Percentiles rank a stretch among this genome's conserved stretches.
phyloP scores from a whole-genome alignment of 2,329 filamentous ascomycete species.

The Fusarium newnesense region DNA sequence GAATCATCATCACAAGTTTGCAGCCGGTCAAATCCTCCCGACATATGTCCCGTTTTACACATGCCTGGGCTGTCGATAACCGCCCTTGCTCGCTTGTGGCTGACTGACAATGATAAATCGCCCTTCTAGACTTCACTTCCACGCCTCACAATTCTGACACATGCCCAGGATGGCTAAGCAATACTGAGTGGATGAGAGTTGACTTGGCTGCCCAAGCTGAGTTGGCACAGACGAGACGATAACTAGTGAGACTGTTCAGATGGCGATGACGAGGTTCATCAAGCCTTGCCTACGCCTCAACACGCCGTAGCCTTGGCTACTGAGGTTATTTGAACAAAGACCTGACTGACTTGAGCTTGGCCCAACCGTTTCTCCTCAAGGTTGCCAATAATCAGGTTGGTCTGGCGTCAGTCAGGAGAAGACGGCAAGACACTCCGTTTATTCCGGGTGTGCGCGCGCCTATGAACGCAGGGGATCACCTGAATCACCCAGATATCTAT shows the following conservation, averaged over 20 bases:
- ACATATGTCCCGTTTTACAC: constrained; percentile 1
- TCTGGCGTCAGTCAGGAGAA: not conserved
- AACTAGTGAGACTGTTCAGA: not conserved
- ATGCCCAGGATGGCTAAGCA: constrained; percentile 33
- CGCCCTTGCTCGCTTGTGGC: constrained; percentile 17
- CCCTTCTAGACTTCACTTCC: not conserved
- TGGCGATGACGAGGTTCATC: not conserved
- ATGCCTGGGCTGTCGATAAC: constrained; percentile 1
- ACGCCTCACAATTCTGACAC: constrained; percentile 25
- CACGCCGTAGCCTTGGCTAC: constrained; percentile 14
- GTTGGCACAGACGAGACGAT: not conserved
- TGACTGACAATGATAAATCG: constrained; percentile 18
- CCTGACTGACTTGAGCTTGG: constrained; percentile 16
- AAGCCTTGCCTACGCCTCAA: constrained; percentile 17
- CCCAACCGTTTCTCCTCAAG: constrained; percentile 21
- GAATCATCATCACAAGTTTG: constrained; percentile 11
- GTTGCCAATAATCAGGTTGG: constrained; percentile 11
- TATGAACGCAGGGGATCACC: not conserved
- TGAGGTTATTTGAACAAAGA: constrained; percentile 26
- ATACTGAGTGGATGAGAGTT: not conserved
- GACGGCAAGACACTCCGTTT: constrained; percentile 11
- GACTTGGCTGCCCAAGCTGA: constrained; percentile 12
- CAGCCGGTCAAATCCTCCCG: not conserved
- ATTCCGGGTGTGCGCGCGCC: not conserved
- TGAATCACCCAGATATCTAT: not conserved